A percentile compares a stretch with the other conserved stretches of the same genome.
These are phyloP conservation scores for Diospyros lotus DNA, from an alignment of 148 eudicot genomes.

Conservation along the genomic window DNA sequence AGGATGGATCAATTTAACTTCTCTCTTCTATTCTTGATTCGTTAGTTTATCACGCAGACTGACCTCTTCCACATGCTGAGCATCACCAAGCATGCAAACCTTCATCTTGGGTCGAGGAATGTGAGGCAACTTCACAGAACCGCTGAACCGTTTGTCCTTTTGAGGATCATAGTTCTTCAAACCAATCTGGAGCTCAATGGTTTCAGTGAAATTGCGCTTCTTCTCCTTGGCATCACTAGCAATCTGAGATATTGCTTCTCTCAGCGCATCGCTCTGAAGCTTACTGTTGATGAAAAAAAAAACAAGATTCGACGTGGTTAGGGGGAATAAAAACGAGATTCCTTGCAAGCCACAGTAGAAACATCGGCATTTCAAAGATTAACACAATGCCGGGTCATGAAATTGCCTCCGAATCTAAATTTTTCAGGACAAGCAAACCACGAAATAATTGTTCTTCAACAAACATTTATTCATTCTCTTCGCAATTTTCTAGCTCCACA, in stretches of 20 bases:
- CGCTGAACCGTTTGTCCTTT: conserved; percentile 92
- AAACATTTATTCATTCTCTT: no score
- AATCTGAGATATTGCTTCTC: conserved; percentile 51
- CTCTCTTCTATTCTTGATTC: neutral
- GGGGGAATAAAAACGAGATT: neutral
- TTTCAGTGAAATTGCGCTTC: conserved; percentile 53
- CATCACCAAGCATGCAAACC: conserved; percentile 91
- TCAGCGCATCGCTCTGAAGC: conserved; percentile 56
- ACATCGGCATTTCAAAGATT: neutral
- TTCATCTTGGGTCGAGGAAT: conserved; percentile 85
- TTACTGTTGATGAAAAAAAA: conserved; percentile 34
- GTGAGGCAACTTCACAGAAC: conserved; percentile 76
- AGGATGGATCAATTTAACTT: no score
- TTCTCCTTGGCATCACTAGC: conserved; percentile 44
- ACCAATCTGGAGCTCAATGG: conserved; percentile 83
- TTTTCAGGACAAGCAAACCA: no score
- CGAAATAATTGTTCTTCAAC: no score
- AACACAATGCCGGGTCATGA: no score
- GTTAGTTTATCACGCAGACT: neutral
- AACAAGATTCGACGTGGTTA: neutral
- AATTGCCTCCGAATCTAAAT: no score
- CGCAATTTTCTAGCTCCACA: no score
- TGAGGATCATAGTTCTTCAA: conserved; percentile 83
- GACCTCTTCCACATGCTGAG: conserved; percentile 86
- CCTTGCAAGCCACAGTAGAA: neutral